phyloP scores from a whole-genome alignment of 2,329 filamentous ascomycete species.

The Trichoderma afroharzianum region DNA sequence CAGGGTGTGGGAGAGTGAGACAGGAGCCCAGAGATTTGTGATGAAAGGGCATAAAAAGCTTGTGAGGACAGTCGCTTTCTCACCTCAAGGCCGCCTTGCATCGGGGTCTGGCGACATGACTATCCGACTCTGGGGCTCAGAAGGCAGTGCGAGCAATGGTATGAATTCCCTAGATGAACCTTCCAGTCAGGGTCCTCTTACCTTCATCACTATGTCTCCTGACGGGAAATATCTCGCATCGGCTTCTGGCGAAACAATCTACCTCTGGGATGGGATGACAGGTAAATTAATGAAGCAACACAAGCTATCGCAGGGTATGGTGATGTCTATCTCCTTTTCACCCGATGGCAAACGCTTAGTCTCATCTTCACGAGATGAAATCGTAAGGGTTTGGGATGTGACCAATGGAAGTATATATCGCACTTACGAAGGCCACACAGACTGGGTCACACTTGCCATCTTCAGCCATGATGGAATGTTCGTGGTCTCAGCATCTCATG shows the following conservation, averaged over 20 bases:
- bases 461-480: background rate
- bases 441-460: too few relatives aligned
- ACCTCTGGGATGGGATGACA: background rate
- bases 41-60: background rate
- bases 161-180: background rate
- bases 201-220: fast-evolving
- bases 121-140: fast-evolving
- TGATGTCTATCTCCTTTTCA: background rate
- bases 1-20: background rate
- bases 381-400: background rate
- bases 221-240: background rate
- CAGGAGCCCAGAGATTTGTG: background rate
- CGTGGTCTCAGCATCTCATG: background rate
- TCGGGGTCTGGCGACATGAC: background rate
- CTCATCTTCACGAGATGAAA: background rate
- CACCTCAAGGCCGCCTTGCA: background rate
- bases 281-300: too few relatives aligned
- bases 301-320: too few relatives aligned
- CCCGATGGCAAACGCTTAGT: background rate
- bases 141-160: background rate
- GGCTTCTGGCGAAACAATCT: fast-evolving
- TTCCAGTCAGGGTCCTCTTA: fast-evolving
- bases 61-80: background rate
- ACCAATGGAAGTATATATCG: background rate
- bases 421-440: too few relatives aligned